Base-by-base conservation (phyloP, 441 rosid genomes). In the Melastoma candidum region DNA sequence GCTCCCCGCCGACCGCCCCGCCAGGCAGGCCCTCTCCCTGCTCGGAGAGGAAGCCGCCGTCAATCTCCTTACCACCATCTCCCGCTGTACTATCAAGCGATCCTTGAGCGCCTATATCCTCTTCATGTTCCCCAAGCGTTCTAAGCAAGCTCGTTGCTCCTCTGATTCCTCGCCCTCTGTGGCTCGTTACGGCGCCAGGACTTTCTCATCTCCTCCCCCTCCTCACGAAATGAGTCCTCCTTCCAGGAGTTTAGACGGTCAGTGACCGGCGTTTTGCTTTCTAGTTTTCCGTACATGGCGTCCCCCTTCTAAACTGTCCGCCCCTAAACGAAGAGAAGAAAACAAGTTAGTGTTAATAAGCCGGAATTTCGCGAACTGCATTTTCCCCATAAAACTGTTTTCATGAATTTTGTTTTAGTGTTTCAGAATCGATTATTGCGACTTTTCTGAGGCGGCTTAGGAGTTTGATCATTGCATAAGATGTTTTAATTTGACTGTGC, bases 1-100 rank as follows among this genome's bases (percentile, higher is more conserved):
- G 47, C 62, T 51, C 12, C 73, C 65, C 2, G 71, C 77, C 4
- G 36, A 13, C 1, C 2, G 36, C 26, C 12, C 1, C 0, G 60
- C 78, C n/a, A 71, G 77, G 50, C 55, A 2, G 26, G 44, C 12
- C 22, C 77, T 89, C 4, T 72, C 75, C 46, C 47, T 51, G 0
- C 6, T 63, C 1, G 68, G 67, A 2, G 93, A 83, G 52, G 74
- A 68, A 7, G n/a, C 1, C 1, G 81, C 88, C 57, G 57, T 74
- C 22, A 26, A 4, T 14, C 29, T 70, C 12, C 74, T 83, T 24
- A 43, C 49, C 3, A 47, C 11, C 3, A 68, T 74, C 36, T 46
- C 63, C 0, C 7, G 26, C 7, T 0, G 0, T 0, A 4, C 2
- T 1, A 54, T 64, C 11, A 49, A 17, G 3, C 0, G 1, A 1